phyloP scores from a whole-genome alignment of 192 early-diverging fungal genomes.

The Geosiphon pyriformis region DNA sequence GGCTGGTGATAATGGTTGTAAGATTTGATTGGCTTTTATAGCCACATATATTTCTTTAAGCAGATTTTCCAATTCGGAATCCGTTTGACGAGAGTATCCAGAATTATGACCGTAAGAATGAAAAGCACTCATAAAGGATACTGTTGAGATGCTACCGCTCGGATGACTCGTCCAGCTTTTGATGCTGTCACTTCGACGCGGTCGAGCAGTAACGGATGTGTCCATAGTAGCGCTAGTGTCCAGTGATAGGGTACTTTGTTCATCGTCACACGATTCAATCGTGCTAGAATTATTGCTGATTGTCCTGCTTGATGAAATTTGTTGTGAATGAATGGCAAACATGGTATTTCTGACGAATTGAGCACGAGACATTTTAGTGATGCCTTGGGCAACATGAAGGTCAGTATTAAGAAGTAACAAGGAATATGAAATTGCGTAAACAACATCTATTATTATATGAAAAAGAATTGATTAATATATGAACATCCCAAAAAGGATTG shows the following conservation, averaged over 20 bases:
- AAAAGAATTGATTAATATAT: slow-evolving; percentile 10
- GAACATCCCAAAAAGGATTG: background rate
- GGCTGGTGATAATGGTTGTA: slow-evolving; percentile 30
- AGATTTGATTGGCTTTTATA: slow-evolving; percentile 56
- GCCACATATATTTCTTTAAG: slow-evolving; percentile 58
- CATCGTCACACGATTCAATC: slow-evolving; percentile 9
- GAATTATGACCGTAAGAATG: slow-evolving; percentile 15
- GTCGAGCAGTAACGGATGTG: slow-evolving; percentile 9
- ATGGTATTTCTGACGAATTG: slow-evolving; percentile 73
- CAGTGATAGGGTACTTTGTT: slow-evolving; percentile 17
- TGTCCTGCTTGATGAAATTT: background rate
- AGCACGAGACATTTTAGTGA: slow-evolving; percentile 66
- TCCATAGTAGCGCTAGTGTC: slow-evolving; percentile 7
- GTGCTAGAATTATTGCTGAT: slow-evolving; percentile 11
- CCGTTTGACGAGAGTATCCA: slow-evolving; percentile 41
- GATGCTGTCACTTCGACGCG: slow-evolving; percentile 26
- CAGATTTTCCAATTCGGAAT: slow-evolving; percentile 46
- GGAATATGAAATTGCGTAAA: slow-evolving; percentile 83
- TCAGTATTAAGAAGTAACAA: slow-evolving; percentile 90
- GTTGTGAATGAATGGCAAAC: slow-evolving; percentile 36
- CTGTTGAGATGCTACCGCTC: slow-evolving; percentile 23
- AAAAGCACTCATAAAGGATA: slow-evolving; percentile 27
- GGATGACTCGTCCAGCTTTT: slow-evolving; percentile 40
- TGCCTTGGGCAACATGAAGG: slow-evolving; percentile 76
- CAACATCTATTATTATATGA: slow-evolving; percentile 56